Percentiles rank a stretch among this genome's conserved stretches.
Evolutionary conservation across 768 basidiomycete species (phyloP).

Genomic region (Mycena leptocephala): DNA sequence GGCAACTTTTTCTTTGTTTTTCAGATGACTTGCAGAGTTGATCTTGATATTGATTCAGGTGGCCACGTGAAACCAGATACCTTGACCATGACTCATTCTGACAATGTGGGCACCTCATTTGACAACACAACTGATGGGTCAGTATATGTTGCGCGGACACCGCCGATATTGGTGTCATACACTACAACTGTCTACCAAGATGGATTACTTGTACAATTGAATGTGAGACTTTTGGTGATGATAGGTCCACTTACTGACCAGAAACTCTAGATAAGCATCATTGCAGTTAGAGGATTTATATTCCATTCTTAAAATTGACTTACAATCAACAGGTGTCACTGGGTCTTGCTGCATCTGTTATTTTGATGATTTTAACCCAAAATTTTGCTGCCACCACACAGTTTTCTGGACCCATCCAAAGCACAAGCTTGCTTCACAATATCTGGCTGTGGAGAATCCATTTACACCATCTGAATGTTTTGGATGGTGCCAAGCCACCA

Average conservation of each 20-base stretch:
- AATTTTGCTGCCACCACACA: too few species aligned
- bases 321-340: background rate
- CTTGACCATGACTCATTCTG: background rate
- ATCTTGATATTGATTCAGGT: background rate
- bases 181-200: too few species aligned
- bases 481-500: background rate
- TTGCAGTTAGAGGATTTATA: too few species aligned
- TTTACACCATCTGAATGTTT: too few species aligned
- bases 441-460: background rate
- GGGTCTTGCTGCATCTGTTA: background rate
- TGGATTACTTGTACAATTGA: too few species aligned
- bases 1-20: background rate
- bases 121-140: background rate
- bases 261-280: too few species aligned
- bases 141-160: too few species aligned
- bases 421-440: background rate
- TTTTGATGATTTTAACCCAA: background rate
- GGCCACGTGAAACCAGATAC: background rate
- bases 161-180: too few species aligned
- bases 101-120: background rate
- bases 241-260: too few species aligned
- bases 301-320: background rate
- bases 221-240: too few species aligned
- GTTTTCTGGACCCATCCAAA: background rate
- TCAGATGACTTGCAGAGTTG: background rate